Evolutionary conservation across 176 grass and related monocot species (phyloP), one percentile per base, ranked within the genome.

Genomic region (Areca catechu): DNA sequence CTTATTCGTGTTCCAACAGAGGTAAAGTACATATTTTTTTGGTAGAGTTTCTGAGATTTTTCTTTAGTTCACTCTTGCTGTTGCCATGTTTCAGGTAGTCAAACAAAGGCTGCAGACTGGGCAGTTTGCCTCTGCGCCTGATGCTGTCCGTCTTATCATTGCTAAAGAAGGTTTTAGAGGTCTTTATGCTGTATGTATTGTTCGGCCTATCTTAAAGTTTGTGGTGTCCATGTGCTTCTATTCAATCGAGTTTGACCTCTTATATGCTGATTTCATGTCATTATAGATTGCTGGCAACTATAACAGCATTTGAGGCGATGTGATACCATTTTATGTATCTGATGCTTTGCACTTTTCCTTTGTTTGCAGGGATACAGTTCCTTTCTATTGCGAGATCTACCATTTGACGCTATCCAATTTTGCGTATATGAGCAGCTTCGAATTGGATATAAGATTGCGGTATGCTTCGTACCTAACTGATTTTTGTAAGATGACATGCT

Each of bases 31-130:
- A 3, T 34, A 30, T 21, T 12, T 21, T 19, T 20, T 4, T 55
- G 16, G 10, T 14, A 20, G 21, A 55, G 4, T 14, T 12, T 43
- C 9, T 43, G 9, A 43, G 34, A 67, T 30, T 48, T 59, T 3
- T 12, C 12, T 80, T 80, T 12, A 27, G 50, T 80, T 72, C 68
- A 20, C 6, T 20, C 2, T 54, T 23, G 29, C 28, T 43, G 27
- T 55, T 67, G 16, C n/a, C 20, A 43, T 18, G 30, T 55, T 67
- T 23, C 30, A 97, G 92, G 92, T 97, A 20, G 80, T 91, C 43
- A 97, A 97, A 72, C 83, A 85, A 91, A 88, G 86, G 71, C 85
- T 97, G 80, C 92, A 97, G 75, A 97, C 86, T 12, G 72, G 86
- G 28, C 92, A 88, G 21, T 97, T 91, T 62, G 80, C 50, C 34